Conservation (phyloP, 495 filamentous ascomycete genomes). For the Penicillium parvum region DNA sequence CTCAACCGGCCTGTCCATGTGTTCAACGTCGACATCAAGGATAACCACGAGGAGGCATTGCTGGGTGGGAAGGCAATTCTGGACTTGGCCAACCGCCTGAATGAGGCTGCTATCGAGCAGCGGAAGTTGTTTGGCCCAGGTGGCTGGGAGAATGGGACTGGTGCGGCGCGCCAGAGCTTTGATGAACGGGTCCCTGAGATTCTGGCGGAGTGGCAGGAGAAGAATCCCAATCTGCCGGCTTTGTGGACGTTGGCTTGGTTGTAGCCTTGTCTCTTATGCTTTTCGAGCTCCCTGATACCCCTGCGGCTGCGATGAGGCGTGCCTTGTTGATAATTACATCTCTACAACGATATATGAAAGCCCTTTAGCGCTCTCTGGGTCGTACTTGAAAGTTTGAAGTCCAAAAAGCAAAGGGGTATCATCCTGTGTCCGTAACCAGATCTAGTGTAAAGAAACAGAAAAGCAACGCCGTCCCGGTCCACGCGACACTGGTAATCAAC, state of each 20-base stretch:
- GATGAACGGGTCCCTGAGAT: conserved; percentile 94
- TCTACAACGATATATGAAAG: no score
- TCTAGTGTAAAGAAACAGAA: background rate
- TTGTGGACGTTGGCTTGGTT: conserved; percentile 97
- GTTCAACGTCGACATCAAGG: conserved; percentile 96
- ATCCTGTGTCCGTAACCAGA: background rate
- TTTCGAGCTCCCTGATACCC: conserved; percentile 7
- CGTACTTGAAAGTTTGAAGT: no score
- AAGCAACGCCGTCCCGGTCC: no score
- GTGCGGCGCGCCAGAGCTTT: conserved; percentile 66
- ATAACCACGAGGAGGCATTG: conserved; percentile 95
- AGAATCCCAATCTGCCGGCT: conserved; percentile 84
- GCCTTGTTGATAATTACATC: no score
- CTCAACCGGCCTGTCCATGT: conserved; percentile 93
- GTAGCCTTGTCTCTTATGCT: conserved; percentile 35
- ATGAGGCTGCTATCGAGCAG: conserved; percentile 76
- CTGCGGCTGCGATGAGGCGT: no score
- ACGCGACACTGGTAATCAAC: no score
- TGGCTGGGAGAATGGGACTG: conserved; percentile 66
- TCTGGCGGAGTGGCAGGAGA: conserved; percentile 91
- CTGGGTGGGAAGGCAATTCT: conserved; percentile 89
- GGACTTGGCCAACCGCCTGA: conserved; percentile 82
- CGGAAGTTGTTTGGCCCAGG: conserved; percentile 55
- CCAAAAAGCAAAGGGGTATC: background rate
- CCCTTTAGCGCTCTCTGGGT: no score